These are phyloP conservation scores for Multifurca ochricompacta DNA, from an alignment of 768 basidiomycete species.

Conservation along the genomic window DNA sequence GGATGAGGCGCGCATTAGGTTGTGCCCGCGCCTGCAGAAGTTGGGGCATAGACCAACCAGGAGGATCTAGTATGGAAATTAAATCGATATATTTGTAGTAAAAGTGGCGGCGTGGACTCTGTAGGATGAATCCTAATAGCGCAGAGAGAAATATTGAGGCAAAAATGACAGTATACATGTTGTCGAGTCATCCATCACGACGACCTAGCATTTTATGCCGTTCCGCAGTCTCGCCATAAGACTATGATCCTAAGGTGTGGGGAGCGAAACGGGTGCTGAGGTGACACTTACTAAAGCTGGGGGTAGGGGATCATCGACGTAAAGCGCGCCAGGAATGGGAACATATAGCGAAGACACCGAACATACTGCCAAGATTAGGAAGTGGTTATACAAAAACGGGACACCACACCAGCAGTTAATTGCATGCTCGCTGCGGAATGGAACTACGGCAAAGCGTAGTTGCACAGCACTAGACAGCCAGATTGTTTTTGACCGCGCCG, in stretches of 20 bases:
- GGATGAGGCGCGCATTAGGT: constrained; percentile 22
- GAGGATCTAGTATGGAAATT: neutral
- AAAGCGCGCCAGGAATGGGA: too few species aligned
- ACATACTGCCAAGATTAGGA: too few species aligned
- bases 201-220: neutral
- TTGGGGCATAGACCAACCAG: neutral
- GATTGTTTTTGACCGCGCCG: too few species aligned
- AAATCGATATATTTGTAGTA: neutral
- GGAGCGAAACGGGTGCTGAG: neutral
- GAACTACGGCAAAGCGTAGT: too few species aligned
- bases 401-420: too few species aligned
- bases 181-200: neutral
- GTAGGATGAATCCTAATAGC: neutral
- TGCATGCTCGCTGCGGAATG: too few species aligned
- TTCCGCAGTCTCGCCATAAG: neutral
- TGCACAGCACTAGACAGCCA: too few species aligned
- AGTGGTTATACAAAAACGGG: too few species aligned
- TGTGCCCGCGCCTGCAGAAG: constrained; percentile 16
- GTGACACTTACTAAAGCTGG: too few species aligned
- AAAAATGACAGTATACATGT: neutral
- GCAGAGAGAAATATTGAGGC: neutral
- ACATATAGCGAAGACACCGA: too few species aligned
- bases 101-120: neutral
- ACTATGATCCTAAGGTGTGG: neutral
- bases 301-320: too few species aligned